Percentiles rank a stretch among this genome's conserved stretches.
Evolutionary conservation across 805 yeast species (phyloP).

Genomic region (Hanseniaspora guilliermondii): DNA sequence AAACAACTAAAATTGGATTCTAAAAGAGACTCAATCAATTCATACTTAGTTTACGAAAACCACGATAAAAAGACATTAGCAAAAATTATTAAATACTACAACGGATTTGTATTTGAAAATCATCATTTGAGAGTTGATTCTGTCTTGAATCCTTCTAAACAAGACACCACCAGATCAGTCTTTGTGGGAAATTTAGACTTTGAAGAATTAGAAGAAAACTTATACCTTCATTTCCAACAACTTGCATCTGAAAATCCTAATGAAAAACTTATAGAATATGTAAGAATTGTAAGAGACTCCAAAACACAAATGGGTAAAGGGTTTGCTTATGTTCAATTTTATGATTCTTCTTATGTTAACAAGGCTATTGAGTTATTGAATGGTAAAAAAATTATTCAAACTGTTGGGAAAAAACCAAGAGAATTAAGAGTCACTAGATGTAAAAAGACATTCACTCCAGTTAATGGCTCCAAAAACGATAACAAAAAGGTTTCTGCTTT

Average conservation of each 20-base stretch:
- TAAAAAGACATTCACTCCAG: slow-evolving; percentile 28
- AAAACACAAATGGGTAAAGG: slow-evolving; percentile 95
- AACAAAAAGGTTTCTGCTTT: slow-evolving; percentile 28
- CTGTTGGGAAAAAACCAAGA: slow-evolving; percentile 31
- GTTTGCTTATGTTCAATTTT: slow-evolving; percentile 88
- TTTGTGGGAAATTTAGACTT: slow-evolving; percentile 92
- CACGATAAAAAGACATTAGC: slow-evolving; percentile 31
- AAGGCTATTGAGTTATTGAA: slow-evolving; percentile 62
- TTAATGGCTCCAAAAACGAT: slow-evolving; percentile 19
- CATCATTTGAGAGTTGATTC: slow-evolving; percentile 85
- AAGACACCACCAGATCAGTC: slow-evolving; percentile 69
- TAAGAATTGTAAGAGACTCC: slow-evolving; percentile 80
- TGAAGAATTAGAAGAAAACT: slow-evolving; percentile 78
- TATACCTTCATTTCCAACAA: slow-evolving; percentile 71
- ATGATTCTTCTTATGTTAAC: slow-evolving; percentile 56
- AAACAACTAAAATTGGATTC: slow-evolving; percentile 66
- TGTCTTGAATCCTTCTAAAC: slow-evolving; percentile 79
- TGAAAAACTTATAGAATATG: slow-evolving; percentile 55
- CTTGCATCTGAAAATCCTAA: slow-evolving; percentile 21
- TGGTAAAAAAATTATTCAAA: slow-evolving; percentile 42
- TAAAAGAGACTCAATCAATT: slow-evolving; percentile 69
- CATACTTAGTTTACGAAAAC: slow-evolving; percentile 67
- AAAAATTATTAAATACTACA: slow-evolving; percentile 33
- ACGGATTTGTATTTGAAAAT: slow-evolving; percentile 54
- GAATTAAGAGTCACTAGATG: slow-evolving; percentile 68